Conservation (phyloP, 805 yeast genomes). For the Cyberlindnera amylophila region DNA sequence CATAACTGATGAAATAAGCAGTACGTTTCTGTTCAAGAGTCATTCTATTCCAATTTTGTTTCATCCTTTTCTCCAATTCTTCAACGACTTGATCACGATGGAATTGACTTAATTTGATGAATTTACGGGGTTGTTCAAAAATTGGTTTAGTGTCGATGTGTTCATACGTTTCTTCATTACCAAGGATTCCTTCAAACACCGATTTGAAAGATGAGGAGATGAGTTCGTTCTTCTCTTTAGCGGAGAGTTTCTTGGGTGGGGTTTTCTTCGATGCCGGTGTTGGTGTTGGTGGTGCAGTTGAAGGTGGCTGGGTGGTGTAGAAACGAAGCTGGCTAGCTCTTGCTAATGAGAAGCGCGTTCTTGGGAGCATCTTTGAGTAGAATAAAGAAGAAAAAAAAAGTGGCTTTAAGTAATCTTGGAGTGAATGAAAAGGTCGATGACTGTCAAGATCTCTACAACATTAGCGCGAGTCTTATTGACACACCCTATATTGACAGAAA, state of each 20-base stretch:
- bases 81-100: constrained; percentile 56
- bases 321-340: background rate
- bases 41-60: constrained; percentile 53
- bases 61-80: constrained; percentile 45
- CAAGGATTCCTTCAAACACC: constrained; percentile 30
- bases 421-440: too few relatives aligned
- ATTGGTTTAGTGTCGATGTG: constrained; percentile 45
- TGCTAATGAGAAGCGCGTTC: background rate
- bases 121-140: constrained; percentile 34
- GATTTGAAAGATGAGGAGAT: constrained; percentile 25
- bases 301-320: constrained; percentile 9
- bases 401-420: too few relatives aligned
- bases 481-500: too few relatives aligned
- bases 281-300: constrained; percentile 1
- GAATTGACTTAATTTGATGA: constrained; percentile 33
- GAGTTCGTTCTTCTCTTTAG: constrained; percentile 23
- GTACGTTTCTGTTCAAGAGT: constrained; percentile 48
- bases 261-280: too few relatives aligned
- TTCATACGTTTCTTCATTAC: constrained; percentile 39
- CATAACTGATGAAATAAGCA: constrained; percentile 61
- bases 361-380: background rate
- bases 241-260: too few relatives aligned
- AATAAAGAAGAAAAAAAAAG: background rate
- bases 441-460: too few relatives aligned
- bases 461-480: too few relatives aligned